Evolutionary conservation across 352 stramenopile genomes (phyloP).

Genomic region (Phytophthora hibernalis): DNA sequence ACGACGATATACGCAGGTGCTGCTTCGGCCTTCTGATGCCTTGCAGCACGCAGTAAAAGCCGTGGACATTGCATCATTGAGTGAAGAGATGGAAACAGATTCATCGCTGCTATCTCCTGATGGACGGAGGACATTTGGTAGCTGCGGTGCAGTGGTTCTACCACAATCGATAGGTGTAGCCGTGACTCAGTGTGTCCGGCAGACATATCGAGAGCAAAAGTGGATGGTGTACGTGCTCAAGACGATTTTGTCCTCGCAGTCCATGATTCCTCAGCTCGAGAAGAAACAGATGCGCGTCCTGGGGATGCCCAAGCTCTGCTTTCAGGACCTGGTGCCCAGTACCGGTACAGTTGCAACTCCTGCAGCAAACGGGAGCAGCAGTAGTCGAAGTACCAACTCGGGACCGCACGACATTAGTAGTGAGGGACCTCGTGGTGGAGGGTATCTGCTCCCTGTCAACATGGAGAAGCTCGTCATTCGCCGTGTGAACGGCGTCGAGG

Average conservation of each 20-base stretch:
- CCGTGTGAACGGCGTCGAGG: slow-evolving; percentile 15
- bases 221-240: slow-evolving; percentile 80
- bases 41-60: not conserved
- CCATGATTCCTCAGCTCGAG: slow-evolving; percentile 70
- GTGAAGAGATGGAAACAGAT: slow-evolving; percentile 1
- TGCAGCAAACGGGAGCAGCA: slow-evolving; percentile 13
- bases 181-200: slow-evolving; percentile 57
- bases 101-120: not conserved
- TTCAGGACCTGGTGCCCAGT: slow-evolving; percentile 38
- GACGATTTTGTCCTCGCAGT: slow-evolving; percentile 65
- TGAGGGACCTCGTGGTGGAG: slow-evolving; percentile 17
- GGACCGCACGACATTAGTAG: not conserved
- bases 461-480: slow-evolving; percentile 62
- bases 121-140: slow-evolving; percentile 1
- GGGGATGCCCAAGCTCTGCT: slow-evolving; percentile 57
- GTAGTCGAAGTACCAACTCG: slow-evolving; percentile 28
- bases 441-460: slow-evolving; percentile 59
- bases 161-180: slow-evolving; percentile 6
- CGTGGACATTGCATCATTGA: not conserved
- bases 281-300: slow-evolving; percentile 73
- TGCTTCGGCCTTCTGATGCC: not conserved
- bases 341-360: not conserved
- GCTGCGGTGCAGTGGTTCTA: not conserved
- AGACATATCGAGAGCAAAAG: slow-evolving; percentile 67
- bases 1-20: slow-evolving; percentile 11